Base-by-base conservation (phyloP, 371 early-diverging fungal genomes). In the Syncephalastrum monosporum region DNA sequence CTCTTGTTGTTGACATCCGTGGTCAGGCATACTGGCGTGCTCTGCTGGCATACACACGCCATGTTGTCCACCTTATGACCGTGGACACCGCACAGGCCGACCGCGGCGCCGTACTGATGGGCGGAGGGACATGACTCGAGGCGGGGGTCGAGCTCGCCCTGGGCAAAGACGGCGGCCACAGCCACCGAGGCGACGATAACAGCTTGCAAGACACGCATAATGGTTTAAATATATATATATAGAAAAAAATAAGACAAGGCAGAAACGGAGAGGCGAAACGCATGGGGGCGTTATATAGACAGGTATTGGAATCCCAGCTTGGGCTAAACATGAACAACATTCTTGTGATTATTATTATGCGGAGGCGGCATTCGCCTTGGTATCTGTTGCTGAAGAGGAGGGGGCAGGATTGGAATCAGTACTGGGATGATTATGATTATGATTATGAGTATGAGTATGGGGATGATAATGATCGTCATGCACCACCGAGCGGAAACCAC, bases 381-480 rank as follows among this genome's bases (percentile, higher is more conserved):
- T 33, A 33, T 33, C 38, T 33, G 38, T 33, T 33, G 38, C 38
- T 33, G 27, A 48, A 48, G 27, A 48, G 24, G 48, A 48, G 48
- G 48, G 15, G 38, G 12, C 38, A 33, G 38, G 10, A 33, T 33
- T 33, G 38, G 38, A 33, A 44, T 42, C 13, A 5, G 21, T 21
- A 42, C 24, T n/a, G n/a, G 29, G 54, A 53, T 27, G 24, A 33
- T 19, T 15, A 48, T 23, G 42, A 38, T 10, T 45, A 46, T 56
- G 24, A 61, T 56, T 56, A 55, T 29, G 55, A 21, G 13, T 56
- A 55, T 29, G 55, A 21, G 13, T 15, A 48, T 23, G 42, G 23
- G 16, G 29, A 46, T 56, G 24, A 61, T 8, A 56, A 47, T 55
- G 59, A 24, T 42, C 55, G 29, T 55, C 57, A 25, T 57, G 49